Base-by-base conservation (phyloP, 805 yeast genomes). In the Wickerhamomyces sydowiorum region DNA sequence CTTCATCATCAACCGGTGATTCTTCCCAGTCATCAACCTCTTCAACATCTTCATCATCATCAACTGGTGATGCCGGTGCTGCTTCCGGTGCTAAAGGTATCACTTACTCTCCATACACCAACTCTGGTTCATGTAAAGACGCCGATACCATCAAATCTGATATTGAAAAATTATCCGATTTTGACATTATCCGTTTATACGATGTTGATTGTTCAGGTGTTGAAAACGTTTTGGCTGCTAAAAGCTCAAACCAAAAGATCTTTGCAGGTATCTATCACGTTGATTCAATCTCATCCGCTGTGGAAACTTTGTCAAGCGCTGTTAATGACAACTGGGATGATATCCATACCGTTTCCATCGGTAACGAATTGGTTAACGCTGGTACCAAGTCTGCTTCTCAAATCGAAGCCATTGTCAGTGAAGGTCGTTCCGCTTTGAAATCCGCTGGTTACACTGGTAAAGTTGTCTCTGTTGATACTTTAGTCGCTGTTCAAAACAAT, bases 41-140 rank as follows among this genome's bases (percentile, higher is more conserved):
- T 8, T 36, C 48, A 9, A 40, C 69, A 18, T 38, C 68, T 13
- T 38, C 67, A 27, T 31, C 70, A n/a, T 44, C 65, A 33, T 44
- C 66, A 38, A 40, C 65, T 36, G 39, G 69, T 5, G 47, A 66
- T 27, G 41, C 61, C 23, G 61, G 46, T 50, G 64, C 57, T 43
- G 52, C 59, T 58, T 69, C 67, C 20, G 73, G 75, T 44, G 61
- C 49, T 10, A 77, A 75, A 54, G 87, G 86, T 61, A 75, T 80
- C 54, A 73, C 85, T 30, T 80, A 80, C 63, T 73, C 86, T 14
- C 86, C 86, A 38, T 80, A 80, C 66, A 62, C 76, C 37, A 65
- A 70, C 49, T 57, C 66, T 43, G 79, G 82, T 44, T 56, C 68
- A 27, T 80, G 87, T 64, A 79, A 80, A 60, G 60, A 73, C 34